Evolutionary conservation across 169 alveolate species (phyloP).

Genomic region (Cryptosporidium tyzzeri): DNA sequence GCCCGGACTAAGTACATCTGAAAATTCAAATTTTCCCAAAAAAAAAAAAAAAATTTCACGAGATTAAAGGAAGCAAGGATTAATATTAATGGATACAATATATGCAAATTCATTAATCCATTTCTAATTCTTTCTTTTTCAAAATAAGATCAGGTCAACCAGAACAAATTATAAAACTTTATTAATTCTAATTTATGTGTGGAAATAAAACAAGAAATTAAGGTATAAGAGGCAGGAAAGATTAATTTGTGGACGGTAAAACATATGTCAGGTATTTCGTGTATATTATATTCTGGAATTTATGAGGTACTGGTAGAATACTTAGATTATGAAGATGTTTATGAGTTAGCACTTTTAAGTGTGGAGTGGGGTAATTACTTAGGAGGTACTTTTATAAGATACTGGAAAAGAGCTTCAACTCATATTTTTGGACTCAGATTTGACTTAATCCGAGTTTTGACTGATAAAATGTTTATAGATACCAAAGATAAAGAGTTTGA

Average conservation of each 20-base stretch:
- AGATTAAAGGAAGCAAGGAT: neutral
- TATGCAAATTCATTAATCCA: no score
- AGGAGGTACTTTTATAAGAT: slow-evolving; percentile 40
- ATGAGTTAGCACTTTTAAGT: slow-evolving; percentile 33
- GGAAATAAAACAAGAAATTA: neutral
- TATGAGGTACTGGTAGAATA: slow-evolving; percentile 33
- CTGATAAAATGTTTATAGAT: neutral
- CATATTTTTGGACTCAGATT: slow-evolving; percentile 36
- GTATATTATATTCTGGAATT: slow-evolving; percentile 33
- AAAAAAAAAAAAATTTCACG: neutral
- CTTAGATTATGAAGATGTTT: slow-evolving; percentile 44
- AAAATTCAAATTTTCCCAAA: slow-evolving; percentile 73
- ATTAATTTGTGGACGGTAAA: neutral
- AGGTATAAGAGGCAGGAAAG: slow-evolving; percentile 14
- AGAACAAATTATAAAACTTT: neutral
- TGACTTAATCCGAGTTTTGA: slow-evolving; percentile 2
- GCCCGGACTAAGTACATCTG: slow-evolving; percentile 76
- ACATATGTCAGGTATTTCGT: slow-evolving; percentile 1
- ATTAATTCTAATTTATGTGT: neutral
- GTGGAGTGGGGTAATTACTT: slow-evolving; percentile 26
- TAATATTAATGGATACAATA: neutral
- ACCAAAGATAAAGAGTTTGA: neutral
- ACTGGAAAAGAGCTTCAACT: slow-evolving; percentile 48
- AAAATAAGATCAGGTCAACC: neutral
- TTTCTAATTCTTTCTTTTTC: no score